Evolutionary conservation across 169 alveolate species (phyloP).

Genomic region (Plasmodium yoelii): DNA sequence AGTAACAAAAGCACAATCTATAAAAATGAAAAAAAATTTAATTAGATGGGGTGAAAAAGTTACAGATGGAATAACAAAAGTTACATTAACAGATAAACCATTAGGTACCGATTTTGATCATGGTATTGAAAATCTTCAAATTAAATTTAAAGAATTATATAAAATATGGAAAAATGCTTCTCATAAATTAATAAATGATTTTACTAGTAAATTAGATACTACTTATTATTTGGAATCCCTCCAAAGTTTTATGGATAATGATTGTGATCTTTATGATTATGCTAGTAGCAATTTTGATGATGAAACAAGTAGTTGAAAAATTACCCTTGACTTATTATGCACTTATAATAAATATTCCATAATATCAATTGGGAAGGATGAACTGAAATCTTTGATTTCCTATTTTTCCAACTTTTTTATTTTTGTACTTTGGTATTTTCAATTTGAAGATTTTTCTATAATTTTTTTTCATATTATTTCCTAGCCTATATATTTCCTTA

Average conservation of each 20-base stretch:
- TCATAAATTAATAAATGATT: constrained; percentile 64
- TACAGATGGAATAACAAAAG: constrained; percentile 89
- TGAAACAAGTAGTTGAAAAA: constrained; percentile 32
- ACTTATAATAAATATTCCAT: too few species aligned
- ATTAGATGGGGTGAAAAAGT: constrained; percentile 91
- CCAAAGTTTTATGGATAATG: constrained; percentile 45
- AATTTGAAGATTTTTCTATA: too few species aligned
- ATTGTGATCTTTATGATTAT: constrained; percentile 32
- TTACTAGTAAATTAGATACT: constrained; percentile 70
- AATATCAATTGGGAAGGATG: too few species aligned
- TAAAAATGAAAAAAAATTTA: constrained; percentile 91
- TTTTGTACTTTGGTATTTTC: too few species aligned
- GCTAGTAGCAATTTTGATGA: constrained; percentile 58
- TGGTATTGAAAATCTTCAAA: constrained; percentile 72
- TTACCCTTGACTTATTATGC: background rate
- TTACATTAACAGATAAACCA: constrained; percentile 90
- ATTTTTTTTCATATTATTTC: constrained; percentile 1
- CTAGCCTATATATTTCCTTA: background rate
- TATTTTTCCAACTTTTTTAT: background rate
- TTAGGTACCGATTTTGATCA: constrained; percentile 77
- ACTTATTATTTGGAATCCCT: constrained; percentile 51
- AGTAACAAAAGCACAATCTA: constrained; percentile 90
- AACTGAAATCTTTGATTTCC: background rate
- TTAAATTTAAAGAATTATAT: constrained; percentile 66
- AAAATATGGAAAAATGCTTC: constrained; percentile 77